Conservation (phyloP, 2,329 filamentous ascomycete genomes). For the Arthrobotrys iridis region DNA sequence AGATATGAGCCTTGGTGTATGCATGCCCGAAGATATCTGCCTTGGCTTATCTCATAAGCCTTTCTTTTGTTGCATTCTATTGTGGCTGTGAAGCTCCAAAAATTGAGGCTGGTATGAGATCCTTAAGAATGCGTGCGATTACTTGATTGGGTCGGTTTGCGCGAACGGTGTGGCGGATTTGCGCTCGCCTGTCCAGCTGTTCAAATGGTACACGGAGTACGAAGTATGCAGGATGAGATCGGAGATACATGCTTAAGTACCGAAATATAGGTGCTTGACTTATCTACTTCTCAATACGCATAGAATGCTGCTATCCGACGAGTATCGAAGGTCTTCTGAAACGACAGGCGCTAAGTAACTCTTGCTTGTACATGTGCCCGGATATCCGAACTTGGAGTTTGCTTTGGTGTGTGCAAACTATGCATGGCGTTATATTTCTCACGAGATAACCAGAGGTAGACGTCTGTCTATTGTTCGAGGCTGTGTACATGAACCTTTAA, state of each 20-base stretch:
- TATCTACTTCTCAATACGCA: not conserved
- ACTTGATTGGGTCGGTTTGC: conserved; percentile 1
- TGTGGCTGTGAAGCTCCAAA: conserved; percentile 38
- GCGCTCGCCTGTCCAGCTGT: conserved; percentile 2
- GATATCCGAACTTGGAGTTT: too few species aligned
- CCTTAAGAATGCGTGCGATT: not conserved
- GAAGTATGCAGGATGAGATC: conserved; percentile 38
- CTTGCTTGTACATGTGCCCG: too few species aligned
- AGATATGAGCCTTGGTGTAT: not conserved
- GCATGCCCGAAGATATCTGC: too few species aligned
- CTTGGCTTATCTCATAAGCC: too few species aligned
- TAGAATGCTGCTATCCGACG: not conserved
- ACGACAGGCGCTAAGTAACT: too few species aligned
- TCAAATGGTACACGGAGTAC: not conserved
- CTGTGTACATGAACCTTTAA: too few species aligned
- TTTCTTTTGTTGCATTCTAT: conserved; percentile 18
- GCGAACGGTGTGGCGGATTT: conserved; percentile 16
- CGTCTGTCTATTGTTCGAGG: not conserved
- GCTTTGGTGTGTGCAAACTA: too few species aligned
- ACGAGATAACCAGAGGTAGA: too few species aligned
- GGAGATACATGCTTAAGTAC: too few species aligned
- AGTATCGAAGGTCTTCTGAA: not conserved
- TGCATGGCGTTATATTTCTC: too few species aligned
- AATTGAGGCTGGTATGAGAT: conserved; percentile 32
- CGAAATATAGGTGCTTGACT: too few species aligned